Base-by-base conservation (phyloP, 495 filamentous ascomycete species). In the Penicillium paradoxum region DNA sequence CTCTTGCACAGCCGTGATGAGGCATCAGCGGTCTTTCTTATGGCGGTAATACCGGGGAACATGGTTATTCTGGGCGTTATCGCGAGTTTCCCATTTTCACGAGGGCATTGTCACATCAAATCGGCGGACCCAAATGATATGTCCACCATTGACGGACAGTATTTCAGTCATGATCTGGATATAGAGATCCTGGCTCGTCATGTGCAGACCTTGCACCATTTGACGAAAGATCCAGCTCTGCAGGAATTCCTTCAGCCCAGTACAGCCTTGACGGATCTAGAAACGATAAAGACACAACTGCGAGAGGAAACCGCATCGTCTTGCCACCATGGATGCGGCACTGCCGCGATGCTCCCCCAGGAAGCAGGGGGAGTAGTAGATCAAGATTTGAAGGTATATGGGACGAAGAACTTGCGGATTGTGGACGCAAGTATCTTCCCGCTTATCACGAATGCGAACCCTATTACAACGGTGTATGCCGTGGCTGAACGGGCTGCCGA, bases 341-440 rank as follows among this genome's bases (percentile, higher is more conserved):
- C 60, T 13, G 34, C 53, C 17, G 51, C 57, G 0, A 64, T 64
- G 57, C 51, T 64, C 27, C 60, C 79, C 0, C 78, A 72, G 45
- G 69, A 73, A 0, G 76, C 77, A 69, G 74, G 77, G n/a, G 73
- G 72, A 0, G 80, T 82, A 1, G 73, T 82, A 0, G 73, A 79
- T 60, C 59, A 67, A 3, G 49, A 64, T 21, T 49, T 82, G 54
- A 58, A 53, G 32, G 77, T 82, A 2, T 73, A 82, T 49, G 76
- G 75, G 0, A 72, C 77, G 1, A 47, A 63, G 38, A 70, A 74
- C 10, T 51, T 83, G 45, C 66, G 79, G 13, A 73, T 86, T 0
- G 75, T 82, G 10, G 81, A 79, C 52, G 77, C 81, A 0, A 70
- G 76, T 49, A 55, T 84, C 11, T 74, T 77, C 53, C 79, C 80